These are phyloP conservation scores for Trametes polyzona DNA, from an alignment of 1,284 basidiomycete species.

Conservation along the genomic window DNA sequence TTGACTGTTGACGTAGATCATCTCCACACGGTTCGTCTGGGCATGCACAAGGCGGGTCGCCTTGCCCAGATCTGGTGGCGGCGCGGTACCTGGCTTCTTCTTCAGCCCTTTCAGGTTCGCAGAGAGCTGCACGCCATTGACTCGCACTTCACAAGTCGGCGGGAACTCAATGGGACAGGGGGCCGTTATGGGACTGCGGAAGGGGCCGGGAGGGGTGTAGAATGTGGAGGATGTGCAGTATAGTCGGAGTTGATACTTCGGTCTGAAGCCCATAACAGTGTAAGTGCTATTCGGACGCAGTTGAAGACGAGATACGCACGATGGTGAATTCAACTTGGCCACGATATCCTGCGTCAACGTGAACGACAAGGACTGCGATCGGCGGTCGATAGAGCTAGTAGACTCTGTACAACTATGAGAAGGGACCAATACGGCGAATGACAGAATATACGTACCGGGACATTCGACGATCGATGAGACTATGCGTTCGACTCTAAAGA, in stretches of 20 bases:
- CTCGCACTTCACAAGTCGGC: conserved; percentile 86
- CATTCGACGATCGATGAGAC: conserved; percentile 71
- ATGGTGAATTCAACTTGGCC: conserved; percentile 57
- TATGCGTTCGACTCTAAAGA: conserved; percentile 68
- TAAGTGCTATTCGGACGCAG: conserved; percentile 42
- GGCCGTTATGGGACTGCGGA: conserved; percentile 48
- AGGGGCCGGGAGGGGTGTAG: conserved; percentile 58
- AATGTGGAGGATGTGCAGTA: conserved; percentile 94
- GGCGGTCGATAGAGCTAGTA: conserved; percentile 73
- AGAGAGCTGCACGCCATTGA: conserved; percentile 72
- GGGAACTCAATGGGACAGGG: conserved; percentile 90
- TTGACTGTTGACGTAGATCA: conserved; percentile 92
- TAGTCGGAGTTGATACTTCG: conserved; percentile 81
- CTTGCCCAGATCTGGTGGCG: conserved; percentile 84
- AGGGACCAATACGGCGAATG: conserved; percentile 4
- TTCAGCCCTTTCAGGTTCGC: conserved; percentile 92
- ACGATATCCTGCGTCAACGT: conserved; percentile 66
- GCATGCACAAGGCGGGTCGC: conserved; percentile 51
- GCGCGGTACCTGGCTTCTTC: conserved; percentile 96
- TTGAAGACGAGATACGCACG: conserved; percentile 41
- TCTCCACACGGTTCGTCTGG: conserved; percentile 72
- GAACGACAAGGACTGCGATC: conserved; percentile 64
- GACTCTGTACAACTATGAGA: conserved; percentile 60
- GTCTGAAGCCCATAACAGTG: conserved; percentile 41
- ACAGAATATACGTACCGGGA: conserved; percentile 54